Evolutionary conservation across 441 rosid genomes (phyloP).

Genomic region (Kokia cookei): DNA sequence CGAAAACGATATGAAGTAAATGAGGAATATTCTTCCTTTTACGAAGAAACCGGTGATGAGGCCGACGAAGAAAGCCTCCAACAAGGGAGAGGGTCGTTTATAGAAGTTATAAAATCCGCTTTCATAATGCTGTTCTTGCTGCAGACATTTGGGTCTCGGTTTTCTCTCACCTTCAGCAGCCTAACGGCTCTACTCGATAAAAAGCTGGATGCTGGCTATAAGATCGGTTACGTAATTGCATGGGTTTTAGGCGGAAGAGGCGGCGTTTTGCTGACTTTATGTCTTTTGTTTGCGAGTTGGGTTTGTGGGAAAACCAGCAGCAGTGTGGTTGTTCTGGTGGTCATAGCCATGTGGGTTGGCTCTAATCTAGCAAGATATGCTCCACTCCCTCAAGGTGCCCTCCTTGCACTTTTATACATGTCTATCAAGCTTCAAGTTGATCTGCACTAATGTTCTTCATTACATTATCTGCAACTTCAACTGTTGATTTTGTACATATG

Average conservation of each 20-base stretch:
- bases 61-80: conserved; percentile 23
- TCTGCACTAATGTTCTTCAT: conserved; percentile 22
- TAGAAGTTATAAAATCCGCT: conserved; percentile 24
- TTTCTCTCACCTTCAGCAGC: conserved; percentile 63
- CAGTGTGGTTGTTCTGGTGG: conserved; percentile 50
- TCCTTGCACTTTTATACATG: conserved; percentile 73
- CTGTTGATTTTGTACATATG: conserved; percentile 11
- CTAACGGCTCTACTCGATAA: conserved; percentile 53
- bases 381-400: conserved; percentile 83
- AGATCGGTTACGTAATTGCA: conserved; percentile 66
- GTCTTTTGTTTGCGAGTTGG: conserved; percentile 72
- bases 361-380: conserved; percentile 72
- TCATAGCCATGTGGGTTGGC: conserved; percentile 74
- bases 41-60: conserved; percentile 29
- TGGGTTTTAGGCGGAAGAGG: conserved; percentile 36
- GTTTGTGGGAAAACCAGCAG: conserved; percentile 86
- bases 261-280: not conserved
- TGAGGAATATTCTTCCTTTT: conserved; percentile 20
- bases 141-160: conserved; percentile 42
- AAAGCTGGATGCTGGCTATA: conserved; percentile 73
- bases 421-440: conserved; percentile 77
- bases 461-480: not conserved
- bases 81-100: conserved; percentile 48
- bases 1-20: conserved; percentile 29
- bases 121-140: conserved; percentile 27